Evolutionary conservation across 306 rosid genomes (phyloP).

Genomic region (Rubus idaeus): DNA sequence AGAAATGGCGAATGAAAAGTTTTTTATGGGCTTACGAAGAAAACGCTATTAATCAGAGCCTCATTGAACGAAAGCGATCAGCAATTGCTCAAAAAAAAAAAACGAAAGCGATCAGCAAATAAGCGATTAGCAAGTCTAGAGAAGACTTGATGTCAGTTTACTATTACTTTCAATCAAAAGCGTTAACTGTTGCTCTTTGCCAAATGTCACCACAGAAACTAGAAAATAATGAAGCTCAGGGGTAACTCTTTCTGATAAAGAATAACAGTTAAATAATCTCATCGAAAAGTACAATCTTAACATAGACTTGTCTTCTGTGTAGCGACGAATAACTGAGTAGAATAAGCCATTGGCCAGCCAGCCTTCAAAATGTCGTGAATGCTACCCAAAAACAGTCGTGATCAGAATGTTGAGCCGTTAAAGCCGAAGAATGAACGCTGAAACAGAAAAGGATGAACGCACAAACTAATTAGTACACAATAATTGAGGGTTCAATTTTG

Average conservation of each 20-base stretch:
- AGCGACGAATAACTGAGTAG: slow-evolving; percentile 10
- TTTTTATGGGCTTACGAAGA: no score
- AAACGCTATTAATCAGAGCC: no score
- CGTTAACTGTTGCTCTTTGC: background rate
- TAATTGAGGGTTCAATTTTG: background rate
- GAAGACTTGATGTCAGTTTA: no score
- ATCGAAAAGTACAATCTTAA: slow-evolving; percentile 20
- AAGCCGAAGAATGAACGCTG: slow-evolving; percentile 86
- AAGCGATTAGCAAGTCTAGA: no score
- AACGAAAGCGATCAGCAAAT: no score
- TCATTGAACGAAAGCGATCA: no score
- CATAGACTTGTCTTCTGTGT: background rate
- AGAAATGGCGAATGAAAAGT: no score
- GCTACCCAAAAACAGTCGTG: slow-evolving; percentile 13
- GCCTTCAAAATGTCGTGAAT: slow-evolving; percentile 10
- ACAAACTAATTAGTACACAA: slow-evolving; percentile 13
- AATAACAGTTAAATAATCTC: background rate
- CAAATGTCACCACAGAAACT: background rate
- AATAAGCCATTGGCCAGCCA: slow-evolving; percentile 12
- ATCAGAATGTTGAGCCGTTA: slow-evolving; percentile 88
- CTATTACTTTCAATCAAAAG: background rate
- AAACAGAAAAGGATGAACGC: slow-evolving; percentile 26
- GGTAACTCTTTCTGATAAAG: background rate
- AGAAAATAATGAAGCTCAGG: background rate
- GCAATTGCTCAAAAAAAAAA: no score